Conservation (phyloP, 1,284 basidiomycete genomes). For the Pisolithus thermaeus region DNA sequence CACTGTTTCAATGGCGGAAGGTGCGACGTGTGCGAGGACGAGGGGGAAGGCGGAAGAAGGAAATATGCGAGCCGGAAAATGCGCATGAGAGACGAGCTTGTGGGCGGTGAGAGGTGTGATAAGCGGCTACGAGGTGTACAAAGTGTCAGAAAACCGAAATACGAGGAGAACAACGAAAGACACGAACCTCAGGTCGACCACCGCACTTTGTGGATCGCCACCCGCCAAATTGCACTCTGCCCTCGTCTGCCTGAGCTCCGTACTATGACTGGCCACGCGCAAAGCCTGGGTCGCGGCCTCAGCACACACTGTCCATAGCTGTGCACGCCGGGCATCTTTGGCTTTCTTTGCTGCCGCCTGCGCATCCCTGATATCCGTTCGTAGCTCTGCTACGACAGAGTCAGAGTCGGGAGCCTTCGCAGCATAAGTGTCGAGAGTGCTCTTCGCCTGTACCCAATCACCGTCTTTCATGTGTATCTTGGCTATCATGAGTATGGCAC, state of each 20-base stretch:
- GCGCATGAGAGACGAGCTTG: slow-evolving; percentile 60
- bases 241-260: slow-evolving; percentile 64
- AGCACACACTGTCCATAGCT: slow-evolving; percentile 74
- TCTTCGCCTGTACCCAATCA: slow-evolving; percentile 56
- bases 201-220: slow-evolving; percentile 76
- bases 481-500: slow-evolving; percentile 82
- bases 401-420: slow-evolving; percentile 43
- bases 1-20: slow-evolving; percentile 82
- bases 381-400: slow-evolving; percentile 50
- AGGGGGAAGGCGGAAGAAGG: slow-evolving; percentile 56
- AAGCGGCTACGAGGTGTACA: slow-evolving; percentile 49
- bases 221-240: slow-evolving; percentile 74
- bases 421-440: slow-evolving; percentile 51
- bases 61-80: slow-evolving; percentile 82
- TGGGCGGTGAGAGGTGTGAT: slow-evolving; percentile 65
- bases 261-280: slow-evolving; percentile 64
- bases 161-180: not conserved
- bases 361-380: slow-evolving; percentile 51
- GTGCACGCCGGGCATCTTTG: slow-evolving; percentile 51
- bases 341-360: slow-evolving; percentile 55
- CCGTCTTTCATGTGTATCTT: slow-evolving; percentile 78
- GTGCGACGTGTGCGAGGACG: slow-evolving; percentile 41
- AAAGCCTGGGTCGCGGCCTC: slow-evolving; percentile 70
- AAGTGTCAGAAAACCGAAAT: not conserved
- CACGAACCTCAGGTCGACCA: slow-evolving; percentile 78